Conservation (phyloP, 2,329 filamentous ascomycete species). For the Colletotrichum sp. region DNA sequence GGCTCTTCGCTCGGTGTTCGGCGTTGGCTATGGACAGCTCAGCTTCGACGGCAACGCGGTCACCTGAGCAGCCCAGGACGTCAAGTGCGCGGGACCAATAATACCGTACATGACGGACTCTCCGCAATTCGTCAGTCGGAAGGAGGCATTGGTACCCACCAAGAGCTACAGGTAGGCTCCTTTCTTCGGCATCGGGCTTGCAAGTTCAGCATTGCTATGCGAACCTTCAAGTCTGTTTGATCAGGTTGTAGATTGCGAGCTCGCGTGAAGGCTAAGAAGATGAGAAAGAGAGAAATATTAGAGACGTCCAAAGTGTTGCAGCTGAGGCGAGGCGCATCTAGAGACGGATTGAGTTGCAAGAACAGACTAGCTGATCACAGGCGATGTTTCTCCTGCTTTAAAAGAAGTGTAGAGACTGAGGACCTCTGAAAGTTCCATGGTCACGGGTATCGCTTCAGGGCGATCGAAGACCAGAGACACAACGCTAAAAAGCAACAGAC, state of each 20-base stretch:
- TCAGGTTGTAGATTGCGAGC: rapidly evolving
- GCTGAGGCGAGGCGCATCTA: not conserved
- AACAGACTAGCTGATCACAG: rapidly evolving
- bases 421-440: not conserved
- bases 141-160: not conserved
- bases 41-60: not conserved
- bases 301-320: rapidly evolving
- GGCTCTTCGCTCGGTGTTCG: not conserved
- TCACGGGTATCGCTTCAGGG: not conserved
- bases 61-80: not conserved
- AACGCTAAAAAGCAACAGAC: rapidly evolving
- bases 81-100: not conserved
- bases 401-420: not conserved
- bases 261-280: rapidly evolving
- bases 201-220: rapidly evolving
- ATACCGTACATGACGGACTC: not conserved
- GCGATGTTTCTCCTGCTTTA: not conserved
- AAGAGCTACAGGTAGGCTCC: rapidly evolving
- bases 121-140: not conserved
- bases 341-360: not conserved
- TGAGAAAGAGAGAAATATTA: rapidly evolving
- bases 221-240: not conserved
- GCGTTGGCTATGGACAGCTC: rapidly evolving
- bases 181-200: not conserved
- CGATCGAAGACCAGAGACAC: not conserved